Conservation (phyloP, 139 green algal genomes). For the Parachlorella kessleri region DNA sequence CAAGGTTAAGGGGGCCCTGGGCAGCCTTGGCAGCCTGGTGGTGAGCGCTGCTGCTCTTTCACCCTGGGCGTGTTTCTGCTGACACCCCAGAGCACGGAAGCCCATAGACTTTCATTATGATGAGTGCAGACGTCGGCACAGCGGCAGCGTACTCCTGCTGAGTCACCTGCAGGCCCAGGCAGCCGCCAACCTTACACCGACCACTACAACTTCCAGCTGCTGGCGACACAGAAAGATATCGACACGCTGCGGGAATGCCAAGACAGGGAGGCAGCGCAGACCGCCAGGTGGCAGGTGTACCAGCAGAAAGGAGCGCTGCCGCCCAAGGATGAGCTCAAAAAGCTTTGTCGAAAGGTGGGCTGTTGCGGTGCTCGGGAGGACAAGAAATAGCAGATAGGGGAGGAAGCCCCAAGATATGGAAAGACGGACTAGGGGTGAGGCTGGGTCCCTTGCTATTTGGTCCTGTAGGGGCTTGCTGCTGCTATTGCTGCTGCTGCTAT, state of each 20-base stretch:
- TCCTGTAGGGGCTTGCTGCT: constrained; percentile 9
- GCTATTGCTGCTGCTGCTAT: no score
- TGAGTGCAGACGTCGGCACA: no score
- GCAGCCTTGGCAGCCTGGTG: background rate
- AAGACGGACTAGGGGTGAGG: no score
- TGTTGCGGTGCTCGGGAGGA: constrained; percentile 8
- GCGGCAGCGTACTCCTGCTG: no score
- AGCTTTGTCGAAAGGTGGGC: constrained; percentile 57
- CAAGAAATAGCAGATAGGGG: no score
- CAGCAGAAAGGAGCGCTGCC: constrained; percentile 27
- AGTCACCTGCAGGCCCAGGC: no score
- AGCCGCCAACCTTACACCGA: constrained; percentile 19
- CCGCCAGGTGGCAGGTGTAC: constrained; percentile 37
- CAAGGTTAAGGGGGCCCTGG: background rate
- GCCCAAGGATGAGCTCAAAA: constrained; percentile 46
- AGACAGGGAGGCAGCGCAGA: constrained; percentile 11
- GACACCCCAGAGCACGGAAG: no score
- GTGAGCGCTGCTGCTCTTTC: no score
- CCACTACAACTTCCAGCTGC: constrained; percentile 53
- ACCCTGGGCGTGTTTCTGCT: no score
- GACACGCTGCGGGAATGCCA: constrained; percentile 35
- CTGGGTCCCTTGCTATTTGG: background rate
- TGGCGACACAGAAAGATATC: constrained; percentile 28
- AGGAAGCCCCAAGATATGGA: no score
- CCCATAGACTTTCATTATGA: no score